A percentile compares a stretch with the other conserved stretches of the same genome.
Conservation (phyloP, 495 filamentous ascomycete genomes). For the Podospora conica region DNA sequence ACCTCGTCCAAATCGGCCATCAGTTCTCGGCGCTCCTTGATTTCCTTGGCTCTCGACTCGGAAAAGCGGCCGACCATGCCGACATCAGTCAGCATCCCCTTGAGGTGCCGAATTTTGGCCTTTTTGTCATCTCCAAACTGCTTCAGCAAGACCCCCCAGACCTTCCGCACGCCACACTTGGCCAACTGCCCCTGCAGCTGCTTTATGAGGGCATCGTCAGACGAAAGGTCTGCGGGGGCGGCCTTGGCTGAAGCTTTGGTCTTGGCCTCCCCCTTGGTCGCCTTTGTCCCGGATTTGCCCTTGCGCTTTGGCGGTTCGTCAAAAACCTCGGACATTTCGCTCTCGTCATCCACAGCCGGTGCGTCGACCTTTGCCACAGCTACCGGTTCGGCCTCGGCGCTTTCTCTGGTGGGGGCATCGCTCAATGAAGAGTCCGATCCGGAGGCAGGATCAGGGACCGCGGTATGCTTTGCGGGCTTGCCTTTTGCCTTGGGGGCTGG, state of each 20-base stretch:
- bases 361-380: slow-evolving; percentile 17
- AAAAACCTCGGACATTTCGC: slow-evolving; percentile 71
- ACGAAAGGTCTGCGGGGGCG: slow-evolving; percentile 45
- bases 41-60: slow-evolving; percentile 71
- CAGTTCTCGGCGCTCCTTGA: slow-evolving; percentile 79
- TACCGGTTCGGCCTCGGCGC: neutral
- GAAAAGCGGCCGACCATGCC: slow-evolving; percentile 89
- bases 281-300: slow-evolving; percentile 10
- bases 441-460: neutral
- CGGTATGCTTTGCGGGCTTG: neutral
- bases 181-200: slow-evolving; percentile 79
- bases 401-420: neutral
- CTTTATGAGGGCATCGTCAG: slow-evolving; percentile 78
- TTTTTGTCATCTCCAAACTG: slow-evolving; percentile 58
- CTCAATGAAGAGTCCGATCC: neutral
- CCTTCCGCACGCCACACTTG: slow-evolving; percentile 90
- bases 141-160: slow-evolving; percentile 82
- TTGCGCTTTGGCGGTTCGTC: slow-evolving; percentile 60
- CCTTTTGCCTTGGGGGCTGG: neutral
- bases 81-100: slow-evolving; percentile 63
- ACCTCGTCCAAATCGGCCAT: slow-evolving; percentile 75
- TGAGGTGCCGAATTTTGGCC: slow-evolving; percentile 79
- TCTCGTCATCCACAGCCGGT: slow-evolving; percentile 54
- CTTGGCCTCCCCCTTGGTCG: slow-evolving; percentile 13
- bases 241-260: slow-evolving; percentile 23